These are phyloP conservation scores for Claviceps africana DNA, from an alignment of 2,329 filamentous ascomycete species.

Conservation along the genomic window DNA sequence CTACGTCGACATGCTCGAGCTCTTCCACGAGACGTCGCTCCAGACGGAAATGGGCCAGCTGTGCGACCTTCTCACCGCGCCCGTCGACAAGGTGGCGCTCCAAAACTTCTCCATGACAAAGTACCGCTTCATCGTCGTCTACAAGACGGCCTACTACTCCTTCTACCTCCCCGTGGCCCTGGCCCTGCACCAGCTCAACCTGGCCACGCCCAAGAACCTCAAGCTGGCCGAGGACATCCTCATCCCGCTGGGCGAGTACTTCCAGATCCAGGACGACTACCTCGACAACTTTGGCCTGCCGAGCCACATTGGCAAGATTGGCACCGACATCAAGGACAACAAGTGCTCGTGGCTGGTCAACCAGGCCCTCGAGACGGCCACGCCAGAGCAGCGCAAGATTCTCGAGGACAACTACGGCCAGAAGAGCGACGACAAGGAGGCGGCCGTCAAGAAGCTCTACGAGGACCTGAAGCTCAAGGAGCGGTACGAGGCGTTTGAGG, in stretches of 20 bases:
- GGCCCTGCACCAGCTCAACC: slow-evolving; percentile 69
- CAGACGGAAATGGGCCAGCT: slow-evolving; percentile 94
- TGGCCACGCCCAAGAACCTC: slow-evolving; percentile 78
- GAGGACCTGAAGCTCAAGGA: slow-evolving; percentile 73
- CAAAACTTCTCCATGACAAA: slow-evolving; percentile 92
- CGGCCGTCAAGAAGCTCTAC: slow-evolving; percentile 76
- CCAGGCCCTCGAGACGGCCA: slow-evolving; percentile 70
- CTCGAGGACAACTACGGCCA: slow-evolving; percentile 89
- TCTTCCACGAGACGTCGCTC: slow-evolving; percentile 89
- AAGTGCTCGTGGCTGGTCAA: slow-evolving; percentile 99
- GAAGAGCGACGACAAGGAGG: slow-evolving; percentile 75
- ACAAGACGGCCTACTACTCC: slow-evolving; percentile 98
- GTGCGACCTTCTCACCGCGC: slow-evolving; percentile 88
- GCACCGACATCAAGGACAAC: slow-evolving; percentile 98
- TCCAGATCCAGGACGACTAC: slow-evolving; percentile 98
- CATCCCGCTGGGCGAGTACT: slow-evolving; percentile 96
- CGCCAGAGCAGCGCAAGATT: slow-evolving; percentile 70
- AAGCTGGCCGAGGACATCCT: slow-evolving; percentile 82
- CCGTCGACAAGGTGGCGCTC: slow-evolving; percentile 84
- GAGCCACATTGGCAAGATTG: slow-evolving; percentile 91
- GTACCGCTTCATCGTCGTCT: slow-evolving; percentile 96
- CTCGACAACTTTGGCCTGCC: slow-evolving; percentile 95
- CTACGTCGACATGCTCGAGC: slow-evolving; percentile 84
- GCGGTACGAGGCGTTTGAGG: slow-evolving; percentile 79
- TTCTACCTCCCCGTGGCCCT: slow-evolving; percentile 96